Evolutionary conservation across 2,329 filamentous ascomycete genomes (phyloP).

Genomic region (Fusarium heterosporum): DNA sequence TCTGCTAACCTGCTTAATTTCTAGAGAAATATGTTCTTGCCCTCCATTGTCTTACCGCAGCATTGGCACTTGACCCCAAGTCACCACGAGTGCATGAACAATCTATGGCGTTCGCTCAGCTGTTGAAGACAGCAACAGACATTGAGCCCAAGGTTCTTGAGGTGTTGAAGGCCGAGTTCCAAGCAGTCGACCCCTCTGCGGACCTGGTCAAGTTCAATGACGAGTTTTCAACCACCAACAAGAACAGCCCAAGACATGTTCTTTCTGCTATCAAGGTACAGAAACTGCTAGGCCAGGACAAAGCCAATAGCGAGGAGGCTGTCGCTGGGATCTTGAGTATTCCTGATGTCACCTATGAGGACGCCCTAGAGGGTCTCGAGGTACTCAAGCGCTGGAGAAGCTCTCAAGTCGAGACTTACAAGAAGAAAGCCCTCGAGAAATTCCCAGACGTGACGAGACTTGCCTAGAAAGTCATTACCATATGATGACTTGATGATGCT

Average conservation of each 20-base stretch:
- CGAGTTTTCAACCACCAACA: constrained; percentile 72
- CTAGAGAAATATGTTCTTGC: constrained; percentile 89
- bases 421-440: constrained; percentile 60
- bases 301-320: constrained; percentile 69
- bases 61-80: constrained; percentile 74
- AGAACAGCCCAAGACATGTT: constrained; percentile 70
- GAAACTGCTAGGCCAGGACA: constrained; percentile 68
- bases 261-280: constrained; percentile 72
- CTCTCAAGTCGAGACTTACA: constrained; percentile 60
- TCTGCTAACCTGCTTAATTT: constrained; percentile 1
- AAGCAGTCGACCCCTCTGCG: constrained; percentile 66
- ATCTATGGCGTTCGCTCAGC: constrained; percentile 74
- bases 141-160: constrained; percentile 74
- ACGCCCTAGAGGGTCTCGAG: constrained; percentile 63
- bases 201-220: constrained; percentile 74
- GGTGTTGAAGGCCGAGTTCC: constrained; percentile 76
- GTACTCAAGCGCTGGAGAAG: constrained; percentile 64
- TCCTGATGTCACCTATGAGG: constrained; percentile 62
- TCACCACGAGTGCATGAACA: constrained; percentile 83
- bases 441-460: constrained; percentile 65
- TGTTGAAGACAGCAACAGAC: constrained; percentile 66
- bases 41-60: constrained; percentile 83
- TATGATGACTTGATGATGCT: constrained; percentile 7
- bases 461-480: constrained; percentile 44
- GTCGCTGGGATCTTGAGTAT: constrained; percentile 69